Evolutionary conservation across 495 filamentous ascomycete species (phyloP), one percentile per base, ranked within the genome.

Genomic region (Tricharina praecox): DNA sequence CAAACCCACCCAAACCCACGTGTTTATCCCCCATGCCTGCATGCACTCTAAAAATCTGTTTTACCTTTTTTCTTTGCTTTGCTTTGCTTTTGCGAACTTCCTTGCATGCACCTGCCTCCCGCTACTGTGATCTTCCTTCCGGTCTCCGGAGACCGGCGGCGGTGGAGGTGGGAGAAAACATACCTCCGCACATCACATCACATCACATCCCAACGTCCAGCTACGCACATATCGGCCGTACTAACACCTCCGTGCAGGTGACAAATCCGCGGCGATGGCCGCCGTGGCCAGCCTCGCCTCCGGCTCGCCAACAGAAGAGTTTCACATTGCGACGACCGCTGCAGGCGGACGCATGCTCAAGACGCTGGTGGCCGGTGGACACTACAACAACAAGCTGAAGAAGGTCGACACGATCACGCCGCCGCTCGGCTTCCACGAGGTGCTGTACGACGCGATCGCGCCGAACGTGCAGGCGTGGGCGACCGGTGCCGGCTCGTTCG

Each of bases 301-400:
- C 41, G 76, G 76, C 41, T 68, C 82, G 53, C 72, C 79, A 16
- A 71, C 70, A 21, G 70, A 73, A 4, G 59, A 67, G 26, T 63
- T 55, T 0, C 78, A 82, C 56, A 66, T 78, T 38, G 72, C 70
- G 20, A 64, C 67, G 45, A 70, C 71, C 0, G 66, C 84, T 2
- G 71, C 74, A 47, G 79, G 77, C 1, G 82, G 84, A n/a, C 76
- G 82, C 41, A 81, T 94, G 77, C 72, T 93, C 50, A 95, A 93
- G 65, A 78, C 78, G 0, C 71, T 99, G 1, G 81, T 94, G 21
- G 74, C 80, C 25, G 88, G 90, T 18, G 90, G 92, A 8, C 75
- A 72, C 20, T 97, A 79, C 62, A 85, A 94, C 64, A 68, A 67
- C 19, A 70, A 68, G 26, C 68, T 70, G 2, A 83, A 81, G 62